Base-by-base conservation (phyloP, 495 filamentous ascomycete species). In the Aspergillus steynii region DNA sequence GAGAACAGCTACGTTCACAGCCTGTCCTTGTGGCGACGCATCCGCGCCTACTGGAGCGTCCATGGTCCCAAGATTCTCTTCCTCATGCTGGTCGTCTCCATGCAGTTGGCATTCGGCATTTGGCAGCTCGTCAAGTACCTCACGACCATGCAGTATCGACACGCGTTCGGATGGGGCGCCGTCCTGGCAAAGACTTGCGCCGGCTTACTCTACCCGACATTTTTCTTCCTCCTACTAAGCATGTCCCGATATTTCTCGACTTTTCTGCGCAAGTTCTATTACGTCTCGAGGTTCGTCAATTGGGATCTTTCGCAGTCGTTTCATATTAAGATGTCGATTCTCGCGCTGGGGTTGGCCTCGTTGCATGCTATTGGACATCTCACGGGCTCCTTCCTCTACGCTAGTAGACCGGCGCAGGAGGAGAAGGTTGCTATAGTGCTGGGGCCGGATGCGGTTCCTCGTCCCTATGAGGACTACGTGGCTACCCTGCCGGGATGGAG, bases 51-150 rank as follows among this genome's bases (percentile, higher is more conserved):
- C 55, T 57, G 55, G 55, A 57, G 55, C 45, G 55, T 57, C 15
- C 46, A 48, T 20, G 55, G 55, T 0, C 55, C 55, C 5, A 57
- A 47, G 45, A 48, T 57, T 3, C 25, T 57, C 2, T 57, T 57
- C 27, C 55, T 57, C 5, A 45, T 45, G 4, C 45, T 57, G 5
- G 55, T 57, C 5, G 26, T 50, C 4, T 57, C 25, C 20, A 57
- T 57, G 55, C 55, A 57, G 55, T 27, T 57, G 4, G 55, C 55
- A 3, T 57, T 57, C 15, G 55, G 55, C 4, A 57, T 49, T n/a
- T 57, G 55, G 55, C 55, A 57, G 55, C 55, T 57, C 2, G 45
- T 57, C 9, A 57, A 57, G 45, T 57, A 57, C 31, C 37, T 57
- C 45, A 49, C 37, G 20, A 48, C 55, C 12, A 29, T 31, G 15